Base-by-base conservation (phyloP, 2,329 filamentous ascomycete genomes). In the Boeremia lycopersici region DNA sequence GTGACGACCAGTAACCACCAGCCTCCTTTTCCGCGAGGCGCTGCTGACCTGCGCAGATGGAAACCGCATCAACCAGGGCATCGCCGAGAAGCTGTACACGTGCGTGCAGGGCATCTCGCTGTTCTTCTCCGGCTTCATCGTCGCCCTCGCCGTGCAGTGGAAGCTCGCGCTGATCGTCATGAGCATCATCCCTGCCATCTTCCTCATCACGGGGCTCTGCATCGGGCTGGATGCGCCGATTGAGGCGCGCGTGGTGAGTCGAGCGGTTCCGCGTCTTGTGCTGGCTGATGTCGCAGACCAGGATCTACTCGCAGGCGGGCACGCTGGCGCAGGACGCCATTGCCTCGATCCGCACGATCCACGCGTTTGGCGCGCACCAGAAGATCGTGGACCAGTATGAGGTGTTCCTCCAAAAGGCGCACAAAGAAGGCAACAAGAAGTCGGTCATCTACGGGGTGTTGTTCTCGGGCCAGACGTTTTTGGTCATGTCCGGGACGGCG, bases 111-210 rank as follows among this genome's bases (percentile, higher is more conserved):
- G 64, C 10, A 25, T 67, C 3, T 67, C 69, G 10, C 62, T 63
- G 3, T 97, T 98, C 68, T 77, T 81, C 48, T 87, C 92, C 0
- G 93, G 92, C n/a, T 97, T 97, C 65, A 79, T 97, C 54, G 95
- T 98, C 62, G 91, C 89, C 3, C 96, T 96, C 72, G 77, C 93
- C 75, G 90, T 89, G 70, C 95, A 89, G 75, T 96, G 93, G 90
- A 96, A 93, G 75, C 79, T 98, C 59, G 93, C 93, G 0, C 79
- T 96, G 44, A 96, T 98, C 64, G 77, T 75, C 23, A 75, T 79
- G 57, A 76, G 74, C 42, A 77, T 80, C 19, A 71, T 82, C 0
- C 80, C 80, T 0, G 75, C 74, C 10, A 57, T 57, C 8, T 47
- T 66, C 12, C n/a, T 60, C 2, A 47, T 63, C 12, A 62, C 56